These are phyloP conservation scores for Trichoderma atroviride DNA, from an alignment of 2,329 filamentous ascomycete species.

Conservation along the genomic window DNA sequence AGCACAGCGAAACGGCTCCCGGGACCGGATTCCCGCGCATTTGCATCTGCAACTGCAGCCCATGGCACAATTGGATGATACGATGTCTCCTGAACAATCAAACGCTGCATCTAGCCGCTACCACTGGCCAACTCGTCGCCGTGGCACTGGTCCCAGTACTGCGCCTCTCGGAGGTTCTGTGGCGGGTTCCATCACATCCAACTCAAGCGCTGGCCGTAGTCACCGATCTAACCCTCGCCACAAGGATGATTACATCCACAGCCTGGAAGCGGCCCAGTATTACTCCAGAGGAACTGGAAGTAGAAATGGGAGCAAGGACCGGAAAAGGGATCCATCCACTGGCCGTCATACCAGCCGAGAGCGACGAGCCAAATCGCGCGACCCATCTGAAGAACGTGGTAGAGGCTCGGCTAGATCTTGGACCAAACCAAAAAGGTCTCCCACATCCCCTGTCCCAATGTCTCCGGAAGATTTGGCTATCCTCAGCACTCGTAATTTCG, in stretches of 20 bases:
- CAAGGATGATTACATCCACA: constrained; percentile 83
- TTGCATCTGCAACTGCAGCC: constrained; percentile 66
- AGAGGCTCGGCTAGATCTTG: constrained; percentile 66
- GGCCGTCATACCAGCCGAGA: constrained; percentile 54
- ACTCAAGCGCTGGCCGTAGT: constrained; percentile 55
- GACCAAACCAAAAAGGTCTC: constrained; percentile 78
- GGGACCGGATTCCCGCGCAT: constrained; percentile 76
- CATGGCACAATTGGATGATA: constrained; percentile 57
- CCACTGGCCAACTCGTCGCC: constrained; percentile 58
- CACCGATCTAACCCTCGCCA: constrained; percentile 59
- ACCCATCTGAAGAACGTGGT: constrained; percentile 71
- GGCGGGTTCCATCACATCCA: constrained; percentile 59
- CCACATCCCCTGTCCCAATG: constrained; percentile 92
- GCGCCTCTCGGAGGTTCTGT: constrained; percentile 48
- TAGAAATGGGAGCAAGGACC: constrained; percentile 57
- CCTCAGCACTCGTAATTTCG: constrained; percentile 50
- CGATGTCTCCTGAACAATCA: constrained; percentile 60
- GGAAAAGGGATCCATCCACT: constrained; percentile 46
- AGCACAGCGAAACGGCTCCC: constrained; percentile 68
- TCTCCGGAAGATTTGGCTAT: constrained; percentile 81
- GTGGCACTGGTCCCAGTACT: constrained; percentile 58
- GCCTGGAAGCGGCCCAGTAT: constrained; percentile 74
- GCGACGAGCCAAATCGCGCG: constrained; percentile 56
- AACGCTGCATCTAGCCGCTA: constrained; percentile 56
- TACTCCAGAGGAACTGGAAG: constrained; percentile 59